Percentiles rank a stretch among this genome's conserved stretches.
These are phyloP conservation scores for Haematococcus sp. DNA, from an alignment of 139 green algal species.

Conservation along the genomic window DNA sequence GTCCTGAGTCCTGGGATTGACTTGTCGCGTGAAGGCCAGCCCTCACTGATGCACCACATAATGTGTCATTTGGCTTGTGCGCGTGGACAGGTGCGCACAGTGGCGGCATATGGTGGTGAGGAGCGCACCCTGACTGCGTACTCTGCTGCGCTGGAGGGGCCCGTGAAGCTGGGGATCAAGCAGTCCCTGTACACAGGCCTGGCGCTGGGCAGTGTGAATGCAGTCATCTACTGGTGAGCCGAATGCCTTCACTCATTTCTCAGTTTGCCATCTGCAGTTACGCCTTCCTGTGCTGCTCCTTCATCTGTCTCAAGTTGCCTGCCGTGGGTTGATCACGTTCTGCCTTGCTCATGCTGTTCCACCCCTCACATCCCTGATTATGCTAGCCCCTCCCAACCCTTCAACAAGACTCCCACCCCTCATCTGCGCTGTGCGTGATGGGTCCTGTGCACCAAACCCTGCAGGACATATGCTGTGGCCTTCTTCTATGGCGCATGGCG, in stretches of 20 bases:
- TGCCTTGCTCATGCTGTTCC: too few relatives aligned
- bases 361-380: too few relatives aligned
- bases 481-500: conserved; percentile 73
- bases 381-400: too few relatives aligned
- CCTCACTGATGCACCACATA: too few relatives aligned
- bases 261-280: too few relatives aligned
- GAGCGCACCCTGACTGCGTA: background rate
- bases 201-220: background rate
- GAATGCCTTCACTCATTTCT: background rate
- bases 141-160: background rate
- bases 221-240: background rate
- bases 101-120: conserved; percentile 9
- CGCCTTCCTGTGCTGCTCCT: too few relatives aligned
- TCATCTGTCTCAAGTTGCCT: too few relatives aligned
- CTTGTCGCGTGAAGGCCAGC: too few relatives aligned
- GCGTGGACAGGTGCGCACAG: conserved; percentile 11
- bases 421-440: background rate
- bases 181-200: conserved; percentile 6
- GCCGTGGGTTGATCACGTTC: too few relatives aligned
- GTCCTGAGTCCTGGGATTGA: too few relatives aligned
- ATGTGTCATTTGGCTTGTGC: too few relatives aligned
- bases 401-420: too few relatives aligned
- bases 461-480: conserved; percentile 55
- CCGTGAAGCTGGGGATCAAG: conserved; percentile 3
- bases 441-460: background rate